Conservation (phyloP, 805 yeast species). For the Saturnispora dispora region DNA sequence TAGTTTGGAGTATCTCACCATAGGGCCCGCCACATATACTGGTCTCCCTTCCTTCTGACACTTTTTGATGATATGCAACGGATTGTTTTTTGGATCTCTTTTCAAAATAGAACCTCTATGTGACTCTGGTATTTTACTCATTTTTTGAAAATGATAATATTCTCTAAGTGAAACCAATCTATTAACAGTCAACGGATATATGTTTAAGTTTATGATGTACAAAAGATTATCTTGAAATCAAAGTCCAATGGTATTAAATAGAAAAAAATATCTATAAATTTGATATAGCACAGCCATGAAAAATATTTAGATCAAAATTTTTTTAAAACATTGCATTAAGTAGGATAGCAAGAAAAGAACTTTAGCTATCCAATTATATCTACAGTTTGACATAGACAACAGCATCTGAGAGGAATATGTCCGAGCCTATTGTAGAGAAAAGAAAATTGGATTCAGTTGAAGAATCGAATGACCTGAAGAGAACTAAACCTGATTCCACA, state of each 20-base stretch:
- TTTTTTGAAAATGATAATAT: neutral
- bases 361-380: neutral
- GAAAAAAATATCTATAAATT: neutral
- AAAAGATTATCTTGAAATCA: neutral
- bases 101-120: neutral
- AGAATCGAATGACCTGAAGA: conserved; percentile 4
- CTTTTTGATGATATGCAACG: conserved; percentile 40
- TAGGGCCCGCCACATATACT: conserved; percentile 77
- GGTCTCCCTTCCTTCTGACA: conserved; percentile 42
- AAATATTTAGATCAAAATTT: neutral
- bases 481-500: neutral
- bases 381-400: neutral
- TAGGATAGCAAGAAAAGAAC: neutral
- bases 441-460: conserved; percentile 7
- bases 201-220: neutral
- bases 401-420: neutral
- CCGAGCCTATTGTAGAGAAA: neutral
- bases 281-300: neutral
- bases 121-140: neutral
- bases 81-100: conserved; percentile 41
- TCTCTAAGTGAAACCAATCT: neutral
- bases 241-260: neutral
- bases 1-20: conserved; percentile 92
- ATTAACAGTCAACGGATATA: neutral
- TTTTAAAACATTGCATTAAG: neutral